Base-by-base conservation (phyloP, 345 rosid species). In the Brassica juncea region DNA sequence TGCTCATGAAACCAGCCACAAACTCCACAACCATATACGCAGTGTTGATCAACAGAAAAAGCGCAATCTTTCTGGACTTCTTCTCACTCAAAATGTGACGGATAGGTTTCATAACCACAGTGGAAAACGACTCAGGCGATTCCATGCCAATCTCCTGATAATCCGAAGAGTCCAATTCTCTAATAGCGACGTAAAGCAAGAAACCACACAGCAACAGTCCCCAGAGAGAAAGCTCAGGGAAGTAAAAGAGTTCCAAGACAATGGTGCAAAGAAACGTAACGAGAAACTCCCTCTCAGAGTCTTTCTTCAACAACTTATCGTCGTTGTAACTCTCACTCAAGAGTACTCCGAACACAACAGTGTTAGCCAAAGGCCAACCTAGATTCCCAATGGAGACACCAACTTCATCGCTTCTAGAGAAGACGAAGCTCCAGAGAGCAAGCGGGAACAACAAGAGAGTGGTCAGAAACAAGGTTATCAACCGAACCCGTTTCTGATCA, bases 11-110 rank as follows among this genome's bases (percentile, higher is more conserved):
- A 35, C 99, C 98, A 59, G 88, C 94, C 72, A 86, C 88, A 84
- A 94, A 94, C 81, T 94, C 99, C 28, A 94, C 94, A 66, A 94
- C 88, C 97, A 94, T 94, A 76, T 94, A 94, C 2, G 81, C 92
- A 6, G 97, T 74, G 62, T 94, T 94, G 80, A 94, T 94, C 88
- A 94, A 76, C 16, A 94, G 94, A 77, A 92, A 94, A 71, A 94
- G 78, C 0, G 99, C 99, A 73, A 94, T 94, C 89, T 94, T 94
- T 10, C 97, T 89, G 19, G 97, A 94, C 63, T 91, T 94, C 84
- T 97, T 91, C 84, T 94, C 99, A 28, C 97, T 90, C 86, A 94
- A 85, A 81, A 94, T 90, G 66, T 91, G 97, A 27, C 87, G 90
- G 8, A 92, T 80, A n/a, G 97, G 95, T 76, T 86, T 94, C 90